phyloP scores from a whole-genome alignment of 345 rosid genomes.

The Citrus trifoliata region DNA sequence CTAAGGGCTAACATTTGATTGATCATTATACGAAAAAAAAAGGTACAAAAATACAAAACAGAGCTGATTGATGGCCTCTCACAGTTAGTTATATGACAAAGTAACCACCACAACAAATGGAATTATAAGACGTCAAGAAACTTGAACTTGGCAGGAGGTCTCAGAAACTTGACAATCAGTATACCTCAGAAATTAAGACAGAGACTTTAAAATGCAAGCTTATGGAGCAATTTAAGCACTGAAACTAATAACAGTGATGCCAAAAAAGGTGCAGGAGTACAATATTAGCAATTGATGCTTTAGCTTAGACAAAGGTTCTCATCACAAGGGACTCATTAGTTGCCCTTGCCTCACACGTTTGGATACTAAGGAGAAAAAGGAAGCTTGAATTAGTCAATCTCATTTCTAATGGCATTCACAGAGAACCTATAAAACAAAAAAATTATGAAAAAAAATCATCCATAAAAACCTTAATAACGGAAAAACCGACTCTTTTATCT shows the following conservation, averaged over 20 bases:
- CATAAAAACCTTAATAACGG: not conserved
- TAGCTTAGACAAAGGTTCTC: not conserved
- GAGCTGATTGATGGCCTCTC: too few species aligned
- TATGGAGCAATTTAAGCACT: not conserved
- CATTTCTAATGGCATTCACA: not conserved
- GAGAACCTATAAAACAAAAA: not conserved
- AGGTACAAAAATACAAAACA: not conserved
- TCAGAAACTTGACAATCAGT: too few species aligned
- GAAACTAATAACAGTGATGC: too few species aligned
- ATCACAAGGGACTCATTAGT: not conserved
- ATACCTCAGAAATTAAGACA: too few species aligned
- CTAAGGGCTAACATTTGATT: not conserved
- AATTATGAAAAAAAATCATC: not conserved
- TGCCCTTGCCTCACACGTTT: not conserved
- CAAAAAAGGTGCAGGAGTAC: not conserved
- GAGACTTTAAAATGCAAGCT: too few species aligned
- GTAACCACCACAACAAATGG: too few species aligned
- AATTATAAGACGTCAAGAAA: too few species aligned
- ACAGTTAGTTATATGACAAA: too few species aligned
- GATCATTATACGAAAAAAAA: too few species aligned
- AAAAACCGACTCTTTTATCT: not conserved
- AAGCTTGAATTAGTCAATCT: not conserved
- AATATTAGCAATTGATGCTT: not conserved
- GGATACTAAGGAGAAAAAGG: not conserved
- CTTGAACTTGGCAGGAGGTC: too few species aligned